phyloP scores from a whole-genome alignment of 2,329 filamentous ascomycete species.

The Microsporum ferrugineum region DNA sequence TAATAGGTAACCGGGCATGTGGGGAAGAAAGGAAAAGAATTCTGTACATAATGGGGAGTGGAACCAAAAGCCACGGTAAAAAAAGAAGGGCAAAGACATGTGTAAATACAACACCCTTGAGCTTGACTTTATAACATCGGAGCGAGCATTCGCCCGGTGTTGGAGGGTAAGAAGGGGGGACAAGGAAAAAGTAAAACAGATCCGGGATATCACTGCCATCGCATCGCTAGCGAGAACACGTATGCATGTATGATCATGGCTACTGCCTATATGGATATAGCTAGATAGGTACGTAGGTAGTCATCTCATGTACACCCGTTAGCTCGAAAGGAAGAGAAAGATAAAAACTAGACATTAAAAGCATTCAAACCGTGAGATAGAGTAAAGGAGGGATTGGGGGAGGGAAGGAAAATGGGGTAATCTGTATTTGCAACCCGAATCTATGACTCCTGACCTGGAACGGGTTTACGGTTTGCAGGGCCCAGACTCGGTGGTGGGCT shows the following conservation, averaged over 20 bases:
- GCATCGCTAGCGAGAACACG: not conserved
- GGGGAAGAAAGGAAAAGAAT: not conserved
- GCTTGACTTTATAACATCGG: not conserved
- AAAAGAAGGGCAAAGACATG: not conserved
- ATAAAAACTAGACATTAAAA: conserved; percentile 1
- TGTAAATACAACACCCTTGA: not conserved
- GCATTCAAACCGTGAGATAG: not conserved
- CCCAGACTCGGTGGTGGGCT: conserved; percentile 29
- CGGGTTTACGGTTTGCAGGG: conserved; percentile 44
- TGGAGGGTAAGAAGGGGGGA: not conserved
- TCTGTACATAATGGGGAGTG: not conserved
- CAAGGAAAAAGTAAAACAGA: not conserved
- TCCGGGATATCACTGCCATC: not conserved
- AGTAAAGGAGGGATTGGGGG: not conserved
- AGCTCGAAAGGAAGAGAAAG: not conserved
- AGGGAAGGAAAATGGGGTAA: not conserved
- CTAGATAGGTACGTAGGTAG: not conserved
- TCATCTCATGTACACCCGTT: not conserved
- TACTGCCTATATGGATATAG: not conserved
- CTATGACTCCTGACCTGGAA: conserved; percentile 40
- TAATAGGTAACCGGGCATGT: not conserved
- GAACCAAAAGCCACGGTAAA: not conserved
- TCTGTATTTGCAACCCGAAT: conserved; percentile 14
- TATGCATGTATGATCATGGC: not conserved
- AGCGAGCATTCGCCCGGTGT: not conserved